phyloP scores from a whole-genome alignment of 805 yeast species.

The Yarrowia sp. region DNA sequence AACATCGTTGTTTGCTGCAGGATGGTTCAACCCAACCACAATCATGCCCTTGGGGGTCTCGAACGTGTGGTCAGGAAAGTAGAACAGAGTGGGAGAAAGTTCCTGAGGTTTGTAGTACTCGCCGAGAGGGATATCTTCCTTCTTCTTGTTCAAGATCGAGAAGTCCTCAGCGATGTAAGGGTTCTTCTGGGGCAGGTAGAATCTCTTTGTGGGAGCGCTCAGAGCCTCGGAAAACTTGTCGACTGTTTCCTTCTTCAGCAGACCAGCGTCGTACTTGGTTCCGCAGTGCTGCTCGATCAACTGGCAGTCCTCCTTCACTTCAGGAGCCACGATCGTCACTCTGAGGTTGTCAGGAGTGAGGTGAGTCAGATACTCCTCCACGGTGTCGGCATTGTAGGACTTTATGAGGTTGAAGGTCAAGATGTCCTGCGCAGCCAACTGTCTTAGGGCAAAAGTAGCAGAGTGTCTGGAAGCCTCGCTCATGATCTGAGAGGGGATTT shows the following conservation, averaged over 20 bases:
- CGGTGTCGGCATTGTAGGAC: constrained; percentile 54
- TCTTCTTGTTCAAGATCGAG: background rate
- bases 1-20: background rate
- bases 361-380: constrained; percentile 50
- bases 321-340: constrained; percentile 53
- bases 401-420: constrained; percentile 56
- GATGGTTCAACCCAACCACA: background rate
- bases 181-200: background rate
- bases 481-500: constrained; percentile 62
- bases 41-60: constrained; percentile 8
- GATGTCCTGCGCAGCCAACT: constrained; percentile 61
- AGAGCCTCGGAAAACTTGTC: background rate
- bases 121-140: background rate
- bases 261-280: background rate
- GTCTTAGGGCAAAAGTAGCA: constrained; percentile 50
- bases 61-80: constrained; percentile 4
- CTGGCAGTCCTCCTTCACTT: constrained; percentile 44
- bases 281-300: constrained; percentile 1
- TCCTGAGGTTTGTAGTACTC: constrained; percentile 1
- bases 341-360: constrained; percentile 62
- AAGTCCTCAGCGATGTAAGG: constrained; percentile 12
- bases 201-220: background rate
- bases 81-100: background rate
- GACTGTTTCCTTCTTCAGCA: background rate
- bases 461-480: constrained; percentile 70